A percentile compares a stretch with the other conserved stretches of the same genome.
phyloP scores from a whole-genome alignment of 805 yeast species.

The Hanseniaspora nectarophila region DNA sequence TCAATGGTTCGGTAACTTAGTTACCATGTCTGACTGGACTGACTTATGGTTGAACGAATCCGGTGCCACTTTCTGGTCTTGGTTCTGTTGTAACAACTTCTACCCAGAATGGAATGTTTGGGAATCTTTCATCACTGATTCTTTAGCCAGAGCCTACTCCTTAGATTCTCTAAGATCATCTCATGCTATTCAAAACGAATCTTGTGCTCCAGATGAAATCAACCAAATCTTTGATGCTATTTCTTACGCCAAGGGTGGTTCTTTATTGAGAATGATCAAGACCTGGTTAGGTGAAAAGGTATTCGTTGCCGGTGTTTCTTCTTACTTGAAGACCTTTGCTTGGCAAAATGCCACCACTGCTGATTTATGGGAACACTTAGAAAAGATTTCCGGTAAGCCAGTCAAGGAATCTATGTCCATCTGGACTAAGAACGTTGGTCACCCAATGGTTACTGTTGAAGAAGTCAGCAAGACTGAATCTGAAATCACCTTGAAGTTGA shows the following conservation, averaged over 20 bases:
- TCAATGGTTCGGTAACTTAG: slow-evolving; percentile 86
- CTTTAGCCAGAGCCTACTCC: slow-evolving; percentile 60
- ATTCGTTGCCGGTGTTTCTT: slow-evolving; percentile 68
- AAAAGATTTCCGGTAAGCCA: slow-evolving; percentile 59
- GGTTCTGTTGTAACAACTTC: slow-evolving; percentile 66
- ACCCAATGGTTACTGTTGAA: slow-evolving; percentile 56
- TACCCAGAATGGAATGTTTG: slow-evolving; percentile 81
- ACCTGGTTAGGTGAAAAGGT: slow-evolving; percentile 68
- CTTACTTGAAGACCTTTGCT: slow-evolving; percentile 60
- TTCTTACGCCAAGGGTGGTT: slow-evolving; percentile 72
- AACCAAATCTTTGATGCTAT: slow-evolving; percentile 79
- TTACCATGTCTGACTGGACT: slow-evolving; percentile 89
- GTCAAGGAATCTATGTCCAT: slow-evolving; percentile 62
- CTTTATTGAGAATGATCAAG: slow-evolving; percentile 66
- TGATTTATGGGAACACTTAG: slow-evolving; percentile 64
- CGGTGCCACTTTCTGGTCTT: slow-evolving; percentile 84
- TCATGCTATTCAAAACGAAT: slow-evolving; percentile 78
- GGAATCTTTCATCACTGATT: slow-evolving; percentile 69
- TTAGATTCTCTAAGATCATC: slow-evolving; percentile 73
- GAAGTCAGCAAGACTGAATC: slow-evolving; percentile 50
- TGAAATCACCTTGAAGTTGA: slow-evolving; percentile 38
- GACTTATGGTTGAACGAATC: slow-evolving; percentile 84
- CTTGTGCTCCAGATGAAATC: slow-evolving; percentile 63
- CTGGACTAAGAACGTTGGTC: slow-evolving; percentile 73
- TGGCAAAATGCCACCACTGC: slow-evolving; percentile 68